phyloP scores from a whole-genome alignment of 495 filamentous ascomycete genomes.

The Friedmanniomyces endolithicus region DNA sequence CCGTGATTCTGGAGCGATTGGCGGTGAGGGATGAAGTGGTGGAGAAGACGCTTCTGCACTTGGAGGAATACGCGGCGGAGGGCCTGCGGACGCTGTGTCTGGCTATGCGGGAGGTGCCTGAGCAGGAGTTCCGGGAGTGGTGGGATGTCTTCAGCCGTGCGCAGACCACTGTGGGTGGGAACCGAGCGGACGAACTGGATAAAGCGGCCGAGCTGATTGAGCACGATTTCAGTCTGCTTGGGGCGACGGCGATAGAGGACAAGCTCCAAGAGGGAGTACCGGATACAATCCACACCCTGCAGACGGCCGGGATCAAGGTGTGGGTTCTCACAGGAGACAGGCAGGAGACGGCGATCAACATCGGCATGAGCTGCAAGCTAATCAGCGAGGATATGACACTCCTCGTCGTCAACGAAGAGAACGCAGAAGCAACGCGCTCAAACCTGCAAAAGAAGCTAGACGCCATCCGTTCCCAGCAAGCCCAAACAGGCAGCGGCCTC shows the following conservation, averaged over 20 bases:
- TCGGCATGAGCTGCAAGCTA: slow-evolving; percentile 98
- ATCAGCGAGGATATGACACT: slow-evolving; percentile 99
- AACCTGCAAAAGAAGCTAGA: slow-evolving; percentile 87
- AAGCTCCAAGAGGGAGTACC: slow-evolving; percentile 94
- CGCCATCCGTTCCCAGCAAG: slow-evolving; percentile 66
- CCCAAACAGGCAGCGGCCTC: slow-evolving; percentile 26
- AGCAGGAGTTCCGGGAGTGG: slow-evolving; percentile 87
- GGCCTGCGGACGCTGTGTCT: slow-evolving; percentile 91
- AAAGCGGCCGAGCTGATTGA: slow-evolving; percentile 96
- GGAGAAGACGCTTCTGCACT: slow-evolving; percentile 76
- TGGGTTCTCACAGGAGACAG: slow-evolving; percentile 98
- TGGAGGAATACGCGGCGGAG: slow-evolving; percentile 96
- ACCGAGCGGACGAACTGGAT: slow-evolving; percentile 87
- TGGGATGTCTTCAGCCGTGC: slow-evolving; percentile 76
- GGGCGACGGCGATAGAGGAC: slow-evolving; percentile 96
- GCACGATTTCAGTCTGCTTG: slow-evolving; percentile 76
- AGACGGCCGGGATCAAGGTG: slow-evolving; percentile 94
- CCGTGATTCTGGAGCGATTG: slow-evolving; percentile 86
- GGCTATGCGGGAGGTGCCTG: slow-evolving; percentile 86
- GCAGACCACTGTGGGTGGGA: slow-evolving; percentile 79
- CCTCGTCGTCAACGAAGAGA: slow-evolving; percentile 89
- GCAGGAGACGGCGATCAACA: slow-evolving; percentile 99
- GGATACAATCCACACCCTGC: slow-evolving; percentile 94
- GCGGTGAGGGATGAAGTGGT: slow-evolving; percentile 59
- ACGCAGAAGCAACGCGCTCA: slow-evolving; percentile 56